Evolutionary conservation across 2,329 filamentous ascomycete genomes (phyloP).

Genomic region (Aurifilum marmelostoma): DNA sequence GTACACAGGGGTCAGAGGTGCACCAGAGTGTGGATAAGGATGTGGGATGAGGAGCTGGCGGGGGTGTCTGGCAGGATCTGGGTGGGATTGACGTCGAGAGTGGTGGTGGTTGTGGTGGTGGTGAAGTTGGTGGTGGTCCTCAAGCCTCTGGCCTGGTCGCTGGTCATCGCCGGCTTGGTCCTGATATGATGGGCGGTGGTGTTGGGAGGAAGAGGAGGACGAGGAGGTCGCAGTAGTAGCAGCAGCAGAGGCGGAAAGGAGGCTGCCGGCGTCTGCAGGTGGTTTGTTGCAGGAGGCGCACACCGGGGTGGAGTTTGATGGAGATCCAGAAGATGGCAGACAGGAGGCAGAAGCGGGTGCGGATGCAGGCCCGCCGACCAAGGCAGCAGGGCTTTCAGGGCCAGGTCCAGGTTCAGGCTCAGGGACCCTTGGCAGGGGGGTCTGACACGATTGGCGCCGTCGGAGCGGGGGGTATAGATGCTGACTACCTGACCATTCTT

Average conservation of each 20-base stretch:
- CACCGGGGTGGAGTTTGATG: conserved; percentile 18
- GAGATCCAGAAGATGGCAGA: conserved; percentile 1
- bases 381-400: not conserved
- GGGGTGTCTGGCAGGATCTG: not conserved
- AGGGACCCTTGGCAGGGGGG: not conserved
- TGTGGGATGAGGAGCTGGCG: conserved; percentile 6
- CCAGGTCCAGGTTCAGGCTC: not conserved
- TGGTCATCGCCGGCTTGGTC: conserved; percentile 10
- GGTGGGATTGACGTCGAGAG: conserved; percentile 15
- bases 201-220: conserved; percentile 13
- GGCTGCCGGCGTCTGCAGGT: conserved; percentile 8
- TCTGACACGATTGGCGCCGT: not conserved
- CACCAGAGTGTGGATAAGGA: conserved; percentile 11
- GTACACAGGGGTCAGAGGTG: conserved; percentile 12
- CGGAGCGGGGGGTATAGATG: not conserved
- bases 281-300: conserved; percentile 15
- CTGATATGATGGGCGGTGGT: conserved; percentile 13
- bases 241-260: conserved; percentile 13
- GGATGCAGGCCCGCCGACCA: conserved; percentile 1
- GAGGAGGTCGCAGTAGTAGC: conserved; percentile 8
- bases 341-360: conserved; percentile 9
- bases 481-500: not conserved
- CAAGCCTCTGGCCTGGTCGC: conserved; percentile 11
- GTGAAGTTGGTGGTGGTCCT: conserved; percentile 3
- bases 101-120: conserved; percentile 7